Evolutionary conservation across 2,329 filamentous ascomycete genomes (phyloP), one percentile per base, ranked within the genome.

Genomic region (Cadophora gregata): DNA sequence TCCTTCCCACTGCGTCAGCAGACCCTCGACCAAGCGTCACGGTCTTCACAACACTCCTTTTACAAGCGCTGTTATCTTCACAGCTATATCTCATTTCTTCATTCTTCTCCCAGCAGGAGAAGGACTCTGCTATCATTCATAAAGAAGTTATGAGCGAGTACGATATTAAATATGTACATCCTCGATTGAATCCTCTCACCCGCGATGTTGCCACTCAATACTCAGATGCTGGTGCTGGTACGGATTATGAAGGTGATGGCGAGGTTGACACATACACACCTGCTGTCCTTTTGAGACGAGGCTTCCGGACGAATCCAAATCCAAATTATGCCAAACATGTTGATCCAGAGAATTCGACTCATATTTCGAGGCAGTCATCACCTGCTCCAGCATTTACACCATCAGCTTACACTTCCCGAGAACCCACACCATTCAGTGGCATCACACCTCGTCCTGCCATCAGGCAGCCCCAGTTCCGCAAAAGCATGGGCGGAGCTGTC

Each of bases 141-240:
- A 93, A 91, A 73, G 92, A 98, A 79, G 95, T 98, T 5, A 85
- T 98, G 80, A 90, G 93, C 77, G 96, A 99, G 80, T 99, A 99
- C 77, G 93, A 98, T 77, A 92, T 88, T 72, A 99, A 99, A 81
- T 97, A 91, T 75, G 96, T 99, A 0, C 93, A 96, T 75, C 96
- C 96, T 1, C 86, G 90, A 12, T 86, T 97, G n/a, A 92, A 96
- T 73, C 92, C 91, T 8, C 83, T 91, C 5, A 92, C 96, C 71
- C 83, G 89, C 71, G 87, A 91, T 74, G 93, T 95, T 1, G 91
- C 88, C 6, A 96, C 91, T 0, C 95, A 98, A 78, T 90, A 90
- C 66, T 88, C 87, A 2, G 73, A 66, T 9, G 67, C 70, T 19
- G 51, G 36, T 36, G 59, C 67, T 27, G 55, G 63, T 14, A 77